phyloP scores from a whole-genome alignment of 177 flowering plant genomes.

The Telopea speciosissima region DNA sequence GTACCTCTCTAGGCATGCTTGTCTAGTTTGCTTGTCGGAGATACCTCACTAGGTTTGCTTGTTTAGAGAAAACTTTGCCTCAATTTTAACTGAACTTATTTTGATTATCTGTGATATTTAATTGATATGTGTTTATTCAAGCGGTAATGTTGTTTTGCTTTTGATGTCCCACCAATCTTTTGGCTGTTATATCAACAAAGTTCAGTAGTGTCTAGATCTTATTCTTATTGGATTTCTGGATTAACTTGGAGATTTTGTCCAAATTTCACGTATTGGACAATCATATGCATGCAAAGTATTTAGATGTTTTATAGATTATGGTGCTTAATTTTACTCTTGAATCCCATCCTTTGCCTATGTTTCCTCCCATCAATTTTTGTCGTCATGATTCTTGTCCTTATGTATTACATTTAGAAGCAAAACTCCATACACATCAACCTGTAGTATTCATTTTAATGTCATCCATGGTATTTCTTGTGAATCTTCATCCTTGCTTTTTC shows the following conservation, averaged over 20 bases:
- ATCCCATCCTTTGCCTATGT: background rate
- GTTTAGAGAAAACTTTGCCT: background rate
- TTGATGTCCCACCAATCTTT: background rate
- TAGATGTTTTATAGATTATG: background rate
- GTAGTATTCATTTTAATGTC: background rate
- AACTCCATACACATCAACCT: background rate
- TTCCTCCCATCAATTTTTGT: background rate
- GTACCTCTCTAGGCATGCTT: no score
- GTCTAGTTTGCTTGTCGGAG: no score
- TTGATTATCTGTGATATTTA: background rate
- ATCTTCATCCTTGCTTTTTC: background rate
- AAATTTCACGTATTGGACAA: background rate
- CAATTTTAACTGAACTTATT: background rate
- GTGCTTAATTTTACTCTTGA: background rate
- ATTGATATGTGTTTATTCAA: background rate
- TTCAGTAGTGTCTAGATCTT: background rate
- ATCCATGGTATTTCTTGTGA: background rate
- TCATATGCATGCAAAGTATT: background rate
- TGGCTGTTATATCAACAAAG: background rate
- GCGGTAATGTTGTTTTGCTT: background rate
- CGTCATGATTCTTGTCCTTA: background rate
- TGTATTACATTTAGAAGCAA: background rate
- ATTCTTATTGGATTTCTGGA: background rate
- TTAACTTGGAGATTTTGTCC: background rate
- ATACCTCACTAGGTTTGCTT: no score